Evolutionary conservation across 176 grass and related monocot species (phyloP).

Genomic region (Ampelocalamus luodianensis): DNA sequence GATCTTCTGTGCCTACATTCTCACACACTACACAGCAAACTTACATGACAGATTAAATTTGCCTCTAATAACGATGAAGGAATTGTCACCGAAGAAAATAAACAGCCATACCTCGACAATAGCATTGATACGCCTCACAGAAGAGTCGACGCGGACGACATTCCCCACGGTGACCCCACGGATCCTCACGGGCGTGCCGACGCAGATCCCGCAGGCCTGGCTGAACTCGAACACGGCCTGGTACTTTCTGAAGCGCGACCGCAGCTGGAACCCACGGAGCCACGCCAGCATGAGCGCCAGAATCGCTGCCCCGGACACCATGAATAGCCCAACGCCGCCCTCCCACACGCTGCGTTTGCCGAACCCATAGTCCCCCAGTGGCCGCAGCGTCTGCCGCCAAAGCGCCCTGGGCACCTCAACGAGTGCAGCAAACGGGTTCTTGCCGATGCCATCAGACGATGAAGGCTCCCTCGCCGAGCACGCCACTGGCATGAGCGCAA

Average conservation of each 20-base stretch:
- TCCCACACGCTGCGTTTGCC: constrained; percentile 69
- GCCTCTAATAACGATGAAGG: background rate
- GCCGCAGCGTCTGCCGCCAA: constrained; percentile 62
- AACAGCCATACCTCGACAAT: constrained; percentile 48
- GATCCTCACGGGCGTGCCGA: constrained; percentile 78
- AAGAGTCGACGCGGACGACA: constrained; percentile 74
- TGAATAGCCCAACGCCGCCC: constrained; percentile 82
- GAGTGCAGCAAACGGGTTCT: constrained; percentile 21
- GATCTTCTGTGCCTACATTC: background rate
- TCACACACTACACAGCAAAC: background rate
- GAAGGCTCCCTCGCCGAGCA: background rate
- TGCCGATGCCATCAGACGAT: no score
- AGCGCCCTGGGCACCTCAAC: constrained; percentile 46
- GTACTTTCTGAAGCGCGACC: constrained; percentile 74
- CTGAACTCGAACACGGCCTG: constrained; percentile 71
- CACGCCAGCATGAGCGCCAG: constrained; percentile 67
- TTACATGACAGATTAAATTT: background rate
- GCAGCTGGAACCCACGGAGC: constrained; percentile 66
- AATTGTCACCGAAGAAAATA: no score
- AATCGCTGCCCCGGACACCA: constrained; percentile 72
- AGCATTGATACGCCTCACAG: constrained; percentile 70
- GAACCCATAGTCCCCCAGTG: constrained; percentile 48
- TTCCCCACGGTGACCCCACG: constrained; percentile 44
- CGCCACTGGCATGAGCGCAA: background rate
- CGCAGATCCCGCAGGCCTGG: constrained; percentile 79